phyloP scores from a whole-genome alignment of 2,329 filamentous ascomycete genomes.

The Fusarium agapanthi region DNA sequence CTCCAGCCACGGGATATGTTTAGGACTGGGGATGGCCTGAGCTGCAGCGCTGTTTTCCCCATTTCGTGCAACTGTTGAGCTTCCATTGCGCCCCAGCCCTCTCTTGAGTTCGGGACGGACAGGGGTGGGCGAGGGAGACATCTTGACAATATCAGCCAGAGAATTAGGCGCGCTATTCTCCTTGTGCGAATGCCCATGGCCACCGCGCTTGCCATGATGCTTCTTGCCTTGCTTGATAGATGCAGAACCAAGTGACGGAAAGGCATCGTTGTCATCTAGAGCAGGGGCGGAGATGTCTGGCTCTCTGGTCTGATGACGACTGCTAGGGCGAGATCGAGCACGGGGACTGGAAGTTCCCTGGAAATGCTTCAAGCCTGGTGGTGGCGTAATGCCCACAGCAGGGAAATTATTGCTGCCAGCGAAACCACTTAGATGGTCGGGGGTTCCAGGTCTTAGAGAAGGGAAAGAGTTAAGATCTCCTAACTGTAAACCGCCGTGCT shows the following conservation, averaged over 20 bases:
- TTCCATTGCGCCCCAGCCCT: slow-evolving; percentile 66
- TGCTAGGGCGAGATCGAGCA: slow-evolving; percentile 83
- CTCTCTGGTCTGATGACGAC: slow-evolving; percentile 73
- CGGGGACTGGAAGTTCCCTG: slow-evolving; percentile 70
- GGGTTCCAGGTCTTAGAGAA: slow-evolving; percentile 68
- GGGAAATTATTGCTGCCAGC: slow-evolving; percentile 60
- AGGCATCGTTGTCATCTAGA: slow-evolving; percentile 94
- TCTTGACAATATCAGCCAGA: slow-evolving; percentile 92
- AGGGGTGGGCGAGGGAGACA: slow-evolving; percentile 86
- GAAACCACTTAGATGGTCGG: slow-evolving; percentile 66
- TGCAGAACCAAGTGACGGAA: slow-evolving; percentile 85
- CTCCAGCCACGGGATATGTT: slow-evolving; percentile 95
- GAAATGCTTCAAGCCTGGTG: slow-evolving; percentile 74
- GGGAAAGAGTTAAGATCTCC: slow-evolving; percentile 90
- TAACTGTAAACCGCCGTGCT: slow-evolving; percentile 76
- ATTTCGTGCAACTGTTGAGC: slow-evolving; percentile 68
- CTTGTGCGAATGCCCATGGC: slow-evolving; percentile 76
- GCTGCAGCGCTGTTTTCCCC: slow-evolving; percentile 84
- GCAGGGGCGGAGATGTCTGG: slow-evolving; percentile 73
- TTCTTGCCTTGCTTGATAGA: slow-evolving; percentile 83
- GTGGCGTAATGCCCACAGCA: slow-evolving; percentile 68
- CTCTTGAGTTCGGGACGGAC: slow-evolving; percentile 68
- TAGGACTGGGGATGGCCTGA: slow-evolving; percentile 84
- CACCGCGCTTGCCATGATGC: slow-evolving; percentile 89
- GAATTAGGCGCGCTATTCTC: slow-evolving; percentile 77